Evolutionary conservation across 805 yeast species (phyloP), one percentile per base, ranked within the genome.

Genomic region (Lachancea quebecensis): DNA sequence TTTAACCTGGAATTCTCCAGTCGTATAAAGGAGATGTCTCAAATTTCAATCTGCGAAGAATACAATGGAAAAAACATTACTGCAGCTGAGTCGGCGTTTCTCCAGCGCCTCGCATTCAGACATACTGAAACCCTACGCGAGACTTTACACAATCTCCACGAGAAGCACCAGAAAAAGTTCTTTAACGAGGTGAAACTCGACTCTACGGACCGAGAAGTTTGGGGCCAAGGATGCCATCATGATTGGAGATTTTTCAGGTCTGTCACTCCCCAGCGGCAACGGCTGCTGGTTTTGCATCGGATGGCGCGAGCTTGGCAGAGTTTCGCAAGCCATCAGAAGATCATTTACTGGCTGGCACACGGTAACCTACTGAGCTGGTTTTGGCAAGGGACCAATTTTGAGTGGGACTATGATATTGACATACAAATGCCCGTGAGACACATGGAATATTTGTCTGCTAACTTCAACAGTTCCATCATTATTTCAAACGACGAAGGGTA

Each of bases 191-290:
- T 30, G 12, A 11, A 30, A 14, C 33, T 30, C 14, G 14, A 14
- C 39, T 14, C 14, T 30, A 14, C 4, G 10, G 35, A 42, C 36
- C 35, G 41, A 17, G 33, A 11, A 12, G 9, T 14, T 30, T 30
- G 33, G 33, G 33, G 14, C 14, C 29, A 16, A 6, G 53, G 53
- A 10, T 36, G 47, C 0, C 82, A 77, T 57, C 77, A 75, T 50
- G 82, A 78, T 55, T 75, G 74, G 73, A 59, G 82, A 41, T 78
- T 78, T 46, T 78, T 77, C 64, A 69, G 70, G 50, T 79, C 77
- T 59, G 60, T 67, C 60, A 55, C 62, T 51, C 64, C 72, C n/a
- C 75, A 60, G 58, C 38, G 30, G n/a, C 47, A 50, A 17, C 48
- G 41, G 33, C 35, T 38, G 16, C 41, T 17, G 25, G 39, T 2